Base-by-base conservation (phyloP, 805 yeast species). In the Hanseniaspora guilliermondii region DNA sequence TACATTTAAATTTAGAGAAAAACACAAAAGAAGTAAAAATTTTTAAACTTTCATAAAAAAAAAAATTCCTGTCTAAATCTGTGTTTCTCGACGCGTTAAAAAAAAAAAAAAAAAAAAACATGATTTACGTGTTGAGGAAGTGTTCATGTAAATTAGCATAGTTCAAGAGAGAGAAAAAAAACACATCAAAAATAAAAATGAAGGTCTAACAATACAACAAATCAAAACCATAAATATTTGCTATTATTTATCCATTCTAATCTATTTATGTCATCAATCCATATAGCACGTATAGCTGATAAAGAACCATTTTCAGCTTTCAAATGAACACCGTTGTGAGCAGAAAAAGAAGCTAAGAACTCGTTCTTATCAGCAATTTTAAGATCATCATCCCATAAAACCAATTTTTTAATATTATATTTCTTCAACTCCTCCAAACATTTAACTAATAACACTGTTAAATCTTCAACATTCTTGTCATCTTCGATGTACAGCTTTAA, bases 221-320 rank as follows among this genome's bases (percentile, higher is more conserved):
- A 19, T 55, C 56, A 76, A 59, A 75, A 76, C 80, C 80, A 76
- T 44, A 75, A 70, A 63, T 73, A 76, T 59, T 74, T 74, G 14
- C 75, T 70, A 53, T 73, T 73, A 56, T 68, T 63, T 22, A 64
- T 72, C 79, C 79, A 76, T 2, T 61, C 53, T 25, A 65, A 58
- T 12, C 60, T 50, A 0, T 60, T 61, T 1, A 59, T 57, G 1
- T 61, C 61, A 39, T 58, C 60, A 2, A 61, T 64, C 14, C 56
- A 55, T 21, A 68, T 65, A 30, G 68, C 63, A 57, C 71, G 68
- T 48, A 73, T 65, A 0, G 77, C 77, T 57, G 76, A 66, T 30
- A 69, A 40, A 0, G 75, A 70, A 14, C 66, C 59, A 57, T 70
- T 70, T 47, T 60, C 58, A 22, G 49, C 59, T 32, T 55, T 60